Percentiles rank a stretch among this genome's conserved stretches.
Conservation (phyloP, 1,139 yeast species). For the Lodderomyces pseudojiufengensis region DNA sequence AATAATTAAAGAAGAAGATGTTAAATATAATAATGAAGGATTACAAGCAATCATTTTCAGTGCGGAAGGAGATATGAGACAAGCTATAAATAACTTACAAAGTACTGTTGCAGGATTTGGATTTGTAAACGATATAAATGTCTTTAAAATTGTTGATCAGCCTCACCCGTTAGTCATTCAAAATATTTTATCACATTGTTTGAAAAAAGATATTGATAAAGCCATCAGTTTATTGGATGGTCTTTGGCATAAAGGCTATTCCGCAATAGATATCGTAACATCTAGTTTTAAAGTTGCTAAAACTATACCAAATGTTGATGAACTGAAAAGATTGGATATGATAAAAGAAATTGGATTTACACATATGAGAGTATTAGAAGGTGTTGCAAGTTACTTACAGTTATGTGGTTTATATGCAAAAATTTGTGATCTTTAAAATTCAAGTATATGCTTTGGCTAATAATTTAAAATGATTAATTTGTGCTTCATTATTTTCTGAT, state of each 20-base stretch:
- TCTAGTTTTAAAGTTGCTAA: slow-evolving; percentile 88
- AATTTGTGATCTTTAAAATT: slow-evolving; percentile 30
- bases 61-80: slow-evolving; percentile 99
- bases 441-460: slow-evolving; percentile 56
- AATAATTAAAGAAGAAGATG: slow-evolving; percentile 65
- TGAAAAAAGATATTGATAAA: slow-evolving; percentile 54
- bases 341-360: slow-evolving; percentile 85
- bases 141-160: slow-evolving; percentile 91
- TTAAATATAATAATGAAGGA: slow-evolving; percentile 85
- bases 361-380: slow-evolving; percentile 91
- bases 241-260: slow-evolving; percentile 88
- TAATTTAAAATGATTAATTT: slow-evolving; percentile 57
- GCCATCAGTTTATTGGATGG: slow-evolving; percentile 64
- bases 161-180: slow-evolving; percentile 91
- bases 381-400: slow-evolving; percentile 85
- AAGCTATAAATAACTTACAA: slow-evolving; percentile 90
- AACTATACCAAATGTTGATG: slow-evolving; percentile 63
- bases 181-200: slow-evolving; percentile 60
- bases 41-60: slow-evolving; percentile 91
- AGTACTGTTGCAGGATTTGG: slow-evolving; percentile 94
- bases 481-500: slow-evolving; percentile 49
- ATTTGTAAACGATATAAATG: slow-evolving; percentile 84
- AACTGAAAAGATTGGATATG: slow-evolving; percentile 65
- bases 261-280: slow-evolving; percentile 89
- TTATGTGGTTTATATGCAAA: slow-evolving; percentile 79